Evolutionary conservation across 2,329 filamentous ascomycete genomes (phyloP).

Genomic region (Phyllachora maydis): DNA sequence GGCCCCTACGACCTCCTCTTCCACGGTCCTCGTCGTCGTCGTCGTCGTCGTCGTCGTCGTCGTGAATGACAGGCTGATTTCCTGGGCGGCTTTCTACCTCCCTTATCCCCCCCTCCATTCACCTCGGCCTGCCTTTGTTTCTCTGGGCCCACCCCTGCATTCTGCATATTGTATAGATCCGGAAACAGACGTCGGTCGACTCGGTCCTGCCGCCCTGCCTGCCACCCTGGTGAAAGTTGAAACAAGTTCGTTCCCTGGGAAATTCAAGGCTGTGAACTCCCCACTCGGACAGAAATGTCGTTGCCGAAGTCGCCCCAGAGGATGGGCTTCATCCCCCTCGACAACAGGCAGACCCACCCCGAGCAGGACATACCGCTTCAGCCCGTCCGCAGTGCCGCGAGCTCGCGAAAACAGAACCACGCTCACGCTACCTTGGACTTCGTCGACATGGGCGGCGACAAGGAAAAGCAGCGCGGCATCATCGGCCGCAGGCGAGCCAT

Average conservation of each 20-base stretch:
- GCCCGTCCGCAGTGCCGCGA: conserved; percentile 31
- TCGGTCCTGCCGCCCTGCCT: not conserved
- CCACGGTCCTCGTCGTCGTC: not conserved
- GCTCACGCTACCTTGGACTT: conserved; percentile 7
- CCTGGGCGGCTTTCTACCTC: too few species aligned
- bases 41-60: too few species aligned
- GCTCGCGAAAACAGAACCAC: conserved; percentile 15
- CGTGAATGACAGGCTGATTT: too few species aligned
- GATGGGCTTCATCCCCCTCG: conserved; percentile 6
- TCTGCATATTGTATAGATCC: too few species aligned
- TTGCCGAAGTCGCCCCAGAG: conserved; percentile 6
- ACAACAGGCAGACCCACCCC: conserved; percentile 7
- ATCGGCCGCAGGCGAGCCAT: conserved; percentile 28
- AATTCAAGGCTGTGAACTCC: too few species aligned
- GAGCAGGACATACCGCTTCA: conserved; percentile 31
- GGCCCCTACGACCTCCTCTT: not conserved
- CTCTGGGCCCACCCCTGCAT: not conserved
- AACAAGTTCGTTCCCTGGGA: too few species aligned
- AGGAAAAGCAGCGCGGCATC: conserved; percentile 27
- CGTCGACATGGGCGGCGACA: conserved; percentile 14
- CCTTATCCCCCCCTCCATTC: too few species aligned
- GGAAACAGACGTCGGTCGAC: too few species aligned
- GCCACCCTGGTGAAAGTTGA: too few species aligned
- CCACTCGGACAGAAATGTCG: too few species aligned
- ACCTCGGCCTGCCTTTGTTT: conserved; percentile 1